Evolutionary conservation across 768 basidiomycete species (phyloP).

Genomic region (Lactarius hatsudake): DNA sequence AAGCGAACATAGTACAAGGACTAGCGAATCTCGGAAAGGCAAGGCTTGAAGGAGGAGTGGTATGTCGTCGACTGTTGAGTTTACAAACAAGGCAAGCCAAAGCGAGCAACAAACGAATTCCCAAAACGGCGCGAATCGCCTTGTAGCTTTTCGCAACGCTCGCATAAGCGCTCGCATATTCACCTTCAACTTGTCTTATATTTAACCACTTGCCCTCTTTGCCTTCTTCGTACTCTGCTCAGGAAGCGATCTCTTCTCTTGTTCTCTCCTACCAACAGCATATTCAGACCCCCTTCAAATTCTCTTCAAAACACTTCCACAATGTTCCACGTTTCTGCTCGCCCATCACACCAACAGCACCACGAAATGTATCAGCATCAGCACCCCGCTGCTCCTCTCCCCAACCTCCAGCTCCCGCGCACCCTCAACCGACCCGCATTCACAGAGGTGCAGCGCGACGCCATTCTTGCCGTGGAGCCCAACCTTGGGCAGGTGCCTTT

Average conservation of each 20-base stretch:
- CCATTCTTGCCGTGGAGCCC: constrained; percentile 52
- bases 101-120: constrained; percentile 26
- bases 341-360: constrained; percentile 21
- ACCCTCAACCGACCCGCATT: constrained; percentile 62
- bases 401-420: constrained; percentile 65
- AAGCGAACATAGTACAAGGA: constrained; percentile 20
- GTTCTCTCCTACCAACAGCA: not conserved
- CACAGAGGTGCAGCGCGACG: constrained; percentile 53
- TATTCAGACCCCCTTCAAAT: not conserved
- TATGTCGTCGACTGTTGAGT: not conserved
- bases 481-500: constrained; percentile 50
- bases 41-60: constrained; percentile 12
- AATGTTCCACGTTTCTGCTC: constrained; percentile 27
- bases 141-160: constrained; percentile 21
- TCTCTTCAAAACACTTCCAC: not conserved
- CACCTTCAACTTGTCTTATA: constrained; percentile 23
- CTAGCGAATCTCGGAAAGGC: constrained; percentile 15
- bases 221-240: constrained; percentile 24
- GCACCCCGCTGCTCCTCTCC: constrained; percentile 31
- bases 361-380: constrained; percentile 27
- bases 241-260: constrained; percentile 20
- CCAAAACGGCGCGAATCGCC: constrained; percentile 26
- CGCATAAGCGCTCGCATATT: constrained; percentile 13
- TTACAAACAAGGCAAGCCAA: constrained; percentile 8
- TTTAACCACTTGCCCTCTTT: constrained; percentile 21